Base-by-base conservation (phyloP, 768 basidiomycete genomes). In the Boletus speciosus region DNA sequence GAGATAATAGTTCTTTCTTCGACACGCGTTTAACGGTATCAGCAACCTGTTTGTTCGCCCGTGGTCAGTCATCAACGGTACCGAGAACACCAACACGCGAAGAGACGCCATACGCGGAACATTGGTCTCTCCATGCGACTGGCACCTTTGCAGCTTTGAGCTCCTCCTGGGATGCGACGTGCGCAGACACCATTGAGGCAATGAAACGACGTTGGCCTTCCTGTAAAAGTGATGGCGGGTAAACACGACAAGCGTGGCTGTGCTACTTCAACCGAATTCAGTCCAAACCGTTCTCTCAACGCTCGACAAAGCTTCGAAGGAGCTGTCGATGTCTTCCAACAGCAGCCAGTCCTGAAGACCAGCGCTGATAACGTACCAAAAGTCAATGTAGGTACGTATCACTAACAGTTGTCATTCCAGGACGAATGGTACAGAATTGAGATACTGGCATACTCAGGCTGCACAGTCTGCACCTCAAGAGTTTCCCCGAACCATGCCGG, bases 11-110 rank as follows among this genome's bases (percentile, higher is more conserved):
- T 82, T 82, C 65, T 90, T 77, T 70, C 81, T 85, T 62, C 93
- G 83, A 72, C 93, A 97, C 58, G 84, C 74, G 67, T 97, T 96
- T 55, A 97, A 76, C 21, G 93, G 93, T 47, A 97, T 81, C 59
- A 96, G 76, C 27, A 95, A 78, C 51, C 93, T 97, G 50, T 36
- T 45, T 48, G 31, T 50, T 43, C 6, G 10, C 21, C 27, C 16
- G 14, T 44, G 16, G 52, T 36, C 32, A 23, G 27, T 38, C 7
- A 49, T 38, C 36, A 35, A 25, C 6, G 21, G 29, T 8, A 16
- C 21, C 29, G 4, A n/a, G 10, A 16, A 31, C 29, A 23, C 4
- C 32, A 27, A 32, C 11, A 27, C 14, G 3, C 14, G 12, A 15
- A 35, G 27, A 29, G 40, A 31, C 44, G 41, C 25, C 93, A 65